Percentiles rank a stretch among this genome's conserved stretches.
These are phyloP conservation scores for Zymoseptoria pseudotritici DNA, from an alignment of 2,329 filamentous ascomycete genomes.

Conservation along the genomic window DNA sequence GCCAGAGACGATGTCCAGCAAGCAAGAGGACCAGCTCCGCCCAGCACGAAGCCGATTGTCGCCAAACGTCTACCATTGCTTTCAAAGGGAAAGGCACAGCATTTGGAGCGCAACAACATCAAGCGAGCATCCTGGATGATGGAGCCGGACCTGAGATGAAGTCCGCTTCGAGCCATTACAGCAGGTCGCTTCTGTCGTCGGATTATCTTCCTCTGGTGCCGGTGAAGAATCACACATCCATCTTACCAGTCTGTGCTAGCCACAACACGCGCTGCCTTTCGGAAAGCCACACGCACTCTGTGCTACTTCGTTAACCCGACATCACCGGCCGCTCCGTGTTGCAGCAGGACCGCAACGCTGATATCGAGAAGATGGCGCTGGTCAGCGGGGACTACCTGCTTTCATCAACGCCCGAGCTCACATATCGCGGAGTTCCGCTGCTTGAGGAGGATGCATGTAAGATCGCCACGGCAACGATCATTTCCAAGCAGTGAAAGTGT, in stretches of 20 bases:
- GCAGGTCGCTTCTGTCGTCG: neutral
- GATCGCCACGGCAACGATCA: neutral
- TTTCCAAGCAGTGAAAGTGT: neutral
- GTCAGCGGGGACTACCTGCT: neutral
- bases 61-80: neutral
- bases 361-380: neutral
- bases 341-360: neutral
- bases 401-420: neutral
- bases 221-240: neutral
- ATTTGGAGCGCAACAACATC: constrained; percentile 23
- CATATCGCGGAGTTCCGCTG: no score
- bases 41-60: constrained; percentile 9
- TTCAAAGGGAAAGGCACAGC: neutral
- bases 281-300: neutral
- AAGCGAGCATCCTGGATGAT: constrained; percentile 29
- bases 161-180: neutral
- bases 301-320: no score
- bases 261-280: neutral
- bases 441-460: no score
- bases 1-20: constrained; percentile 37
- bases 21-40: constrained; percentile 5
- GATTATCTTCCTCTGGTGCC: neutral
- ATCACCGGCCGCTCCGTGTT: neutral
- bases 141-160: constrained; percentile 31
- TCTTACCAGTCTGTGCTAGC: neutral